Base-by-base conservation (phyloP, 768 basidiomycete genomes). In the Paxillus involutus region DNA sequence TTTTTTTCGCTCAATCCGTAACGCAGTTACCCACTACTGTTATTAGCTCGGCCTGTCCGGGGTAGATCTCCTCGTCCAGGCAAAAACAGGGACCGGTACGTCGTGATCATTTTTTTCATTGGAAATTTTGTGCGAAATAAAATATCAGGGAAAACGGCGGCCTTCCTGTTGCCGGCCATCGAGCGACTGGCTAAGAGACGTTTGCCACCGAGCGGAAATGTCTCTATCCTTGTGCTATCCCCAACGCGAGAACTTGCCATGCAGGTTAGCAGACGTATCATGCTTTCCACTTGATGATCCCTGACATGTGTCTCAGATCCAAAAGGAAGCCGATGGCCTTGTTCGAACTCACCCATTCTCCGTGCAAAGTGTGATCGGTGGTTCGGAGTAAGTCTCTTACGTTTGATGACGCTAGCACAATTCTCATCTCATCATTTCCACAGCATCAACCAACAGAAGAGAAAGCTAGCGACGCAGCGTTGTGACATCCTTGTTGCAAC, bases 221-320 rank as follows among this genome's bases (percentile, higher is more conserved):
- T 84, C 30, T 88, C 83, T 17, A 80, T 85, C 37, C 77, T 86
- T 24, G 80, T 91, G 2, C 59, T 91, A 29, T 85, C 88, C 4
- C 89, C 89, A 0, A 90, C 89, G 0, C 77, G 88, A 53, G 89
- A 91, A 64, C 69, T 91, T 33, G 88, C 86, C 2, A 80, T 83
- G 59, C 88, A 89, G 71, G 87, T 87, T 47, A 67, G 79, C 75
- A 63, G 63, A 69, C 14, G 4, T 12, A 35, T 11, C 9, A 3
- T 7, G 0, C 8, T 4, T 35, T 29, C 2, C 21, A 14, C 29
- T 4, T 39, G 2, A 37, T 12, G 37, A n/a, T 21, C 17, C 0
- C 21, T 61, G 0, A 66, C 24, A 1, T 11, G n/a, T 71, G 68
- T 57, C 68, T 78, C 74, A 81, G 56, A 80, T 89, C 44, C 77